Evolutionary conservation across 768 basidiomycete species (phyloP), one percentile per base, ranked within the genome.

Genomic region (Paxillus ammoniavirescens): DNA sequence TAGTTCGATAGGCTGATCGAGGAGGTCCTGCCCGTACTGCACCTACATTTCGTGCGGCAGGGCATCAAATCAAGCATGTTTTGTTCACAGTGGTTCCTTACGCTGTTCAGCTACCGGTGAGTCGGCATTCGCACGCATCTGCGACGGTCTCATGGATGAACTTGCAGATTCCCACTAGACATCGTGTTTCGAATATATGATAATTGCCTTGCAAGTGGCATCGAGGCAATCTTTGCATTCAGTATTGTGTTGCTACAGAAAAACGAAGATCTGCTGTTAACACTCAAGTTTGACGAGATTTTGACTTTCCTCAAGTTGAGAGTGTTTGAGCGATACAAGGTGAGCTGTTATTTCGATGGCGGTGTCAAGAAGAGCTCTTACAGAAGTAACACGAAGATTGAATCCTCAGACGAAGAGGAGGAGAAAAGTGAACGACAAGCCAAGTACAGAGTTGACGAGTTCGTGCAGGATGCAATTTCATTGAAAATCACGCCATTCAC

Each of bases 41-140:
- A 98, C 64, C 75, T 96, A 21, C 97, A 98, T 70, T 91, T 99
- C 64, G 72, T 96, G 30, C 83, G 95, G 30, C 91, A 97, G 71
- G 96, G 95, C 30, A 76, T 98, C 65, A 98, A 98, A 69, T 94
- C 93, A 43, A 95, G 90, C 73, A 98, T 99, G 94, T 98, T 89
- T 67, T 96, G 93, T 64, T 93, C 92, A 13, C 97, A 98, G 59
- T 99, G 97, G 97, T 98, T 98, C 71, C 77, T 99, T 66, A 98
- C 97, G 0, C 73, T 99, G 68, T 98, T 98, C 75, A 91, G 92
- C 65, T 98, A 96, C 71, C 84, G 92, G 92, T 88, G 64, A 62
- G 80, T 65, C 13, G 6, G 7, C 23, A 26, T 28, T 28, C 8
- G 49, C 17, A 31, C 15, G 14, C 35, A 21, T 49, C 36, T 12